Evolutionary conservation across 371 early-diverging fungal genomes (phyloP), one percentile per base, ranked within the genome.

Genomic region (Mucor velutinosus): DNA sequence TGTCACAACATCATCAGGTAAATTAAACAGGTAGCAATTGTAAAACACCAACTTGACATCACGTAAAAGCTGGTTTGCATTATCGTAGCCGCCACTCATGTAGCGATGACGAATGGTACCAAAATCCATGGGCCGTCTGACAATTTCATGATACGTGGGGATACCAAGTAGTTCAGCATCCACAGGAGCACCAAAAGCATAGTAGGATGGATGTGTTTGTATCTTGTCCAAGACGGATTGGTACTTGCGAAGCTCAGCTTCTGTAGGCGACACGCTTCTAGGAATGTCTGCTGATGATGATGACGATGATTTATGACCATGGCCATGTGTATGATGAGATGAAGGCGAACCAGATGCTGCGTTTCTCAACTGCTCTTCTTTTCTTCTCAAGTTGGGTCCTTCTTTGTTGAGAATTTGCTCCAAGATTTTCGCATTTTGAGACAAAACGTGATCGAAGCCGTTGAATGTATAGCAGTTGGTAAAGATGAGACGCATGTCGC

Each of bases 401-500:
- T 89, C 91, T 30, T 79, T 75, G 58, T 87, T 86, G 58, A 87
- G 71, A 19, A 80, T 64, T 0, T 73, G 72, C 64, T 88, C 87
- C 19, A 92, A 69, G 4, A 70, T 75, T 51, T 81, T 75, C 11
- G 90, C 94, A 73, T 83, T 84, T 15, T 79, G 74, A 12, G 94
- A 85, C 12, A 94, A 84, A 0, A 85, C 77, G 45, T 92, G 88
- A 33, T 81, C 90, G 19, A 77, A 67, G 10, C 90, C 95, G 73
- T 99, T 99, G 74, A 95, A 99, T 6, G 79, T 77, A 66, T 86
- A 92, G 76, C 99, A 99, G 81, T 99, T 99, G 27, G 83, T 80
- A 21, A 94, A 86, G 69, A 97, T 91, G 64, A 93, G 72, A 7
- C 88, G 78, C 29, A 94, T 71, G 70, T 94, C 94, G 58, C 81